These are phyloP conservation scores for Fusarium nodosum DNA, from an alignment of 2,329 filamentous ascomycete species.

Conservation along the genomic window DNA sequence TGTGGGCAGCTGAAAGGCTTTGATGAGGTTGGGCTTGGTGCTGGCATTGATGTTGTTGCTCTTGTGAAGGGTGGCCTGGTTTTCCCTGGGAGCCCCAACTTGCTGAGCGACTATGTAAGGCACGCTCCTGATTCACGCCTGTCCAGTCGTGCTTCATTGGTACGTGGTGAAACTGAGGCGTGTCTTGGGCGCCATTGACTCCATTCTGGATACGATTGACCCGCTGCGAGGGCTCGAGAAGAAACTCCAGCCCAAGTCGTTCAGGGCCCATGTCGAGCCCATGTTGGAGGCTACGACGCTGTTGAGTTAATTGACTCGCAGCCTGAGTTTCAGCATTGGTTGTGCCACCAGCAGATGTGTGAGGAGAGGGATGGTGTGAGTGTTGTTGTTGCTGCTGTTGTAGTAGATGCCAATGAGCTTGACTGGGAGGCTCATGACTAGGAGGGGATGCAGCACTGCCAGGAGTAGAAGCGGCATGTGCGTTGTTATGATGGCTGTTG, in stretches of 20 bases:
- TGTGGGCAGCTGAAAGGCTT: slow-evolving; percentile 36
- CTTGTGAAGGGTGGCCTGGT: slow-evolving; percentile 28
- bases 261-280: slow-evolving; percentile 74
- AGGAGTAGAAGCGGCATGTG: slow-evolving; percentile 48
- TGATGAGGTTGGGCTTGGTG: slow-evolving; percentile 29
- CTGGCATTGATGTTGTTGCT: slow-evolving; percentile 39
- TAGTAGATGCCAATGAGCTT: slow-evolving; percentile 38
- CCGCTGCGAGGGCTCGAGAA: slow-evolving; percentile 73
- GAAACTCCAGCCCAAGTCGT: slow-evolving; percentile 78
- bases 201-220: slow-evolving; percentile 66
- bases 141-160: slow-evolving; percentile 67
- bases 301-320: slow-evolving; percentile 58
- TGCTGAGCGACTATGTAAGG: slow-evolving; percentile 42
- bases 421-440: slow-evolving; percentile 35
- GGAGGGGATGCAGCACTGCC: slow-evolving; percentile 47
- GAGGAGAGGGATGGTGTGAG: slow-evolving; percentile 25
- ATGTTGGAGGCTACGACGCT: slow-evolving; percentile 65
- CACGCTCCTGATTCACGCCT: slow-evolving; percentile 48
- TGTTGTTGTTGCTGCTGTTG: slow-evolving; percentile 32
- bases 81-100: slow-evolving; percentile 47
- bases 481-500: slow-evolving; percentile 41
- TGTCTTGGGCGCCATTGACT: slow-evolving; percentile 63
- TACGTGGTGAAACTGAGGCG: slow-evolving; percentile 59
- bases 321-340: slow-evolving; percentile 33
- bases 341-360: slow-evolving; percentile 8